Evolutionary conservation across 805 yeast species (phyloP).

Genomic region (Candida coquimbonensis): DNA sequence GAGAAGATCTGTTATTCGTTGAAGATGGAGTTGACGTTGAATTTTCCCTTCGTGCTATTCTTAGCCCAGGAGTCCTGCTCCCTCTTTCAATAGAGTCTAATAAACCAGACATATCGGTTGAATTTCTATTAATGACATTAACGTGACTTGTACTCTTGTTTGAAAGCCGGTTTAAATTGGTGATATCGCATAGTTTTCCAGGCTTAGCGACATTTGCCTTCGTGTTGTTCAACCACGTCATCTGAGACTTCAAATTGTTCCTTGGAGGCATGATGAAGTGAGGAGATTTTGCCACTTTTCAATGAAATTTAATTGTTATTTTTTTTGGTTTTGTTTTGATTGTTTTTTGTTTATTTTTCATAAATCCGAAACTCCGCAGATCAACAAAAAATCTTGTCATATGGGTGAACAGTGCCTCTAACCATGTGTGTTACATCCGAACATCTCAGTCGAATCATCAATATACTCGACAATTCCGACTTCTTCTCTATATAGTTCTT

Average conservation of each 20-base stretch:
- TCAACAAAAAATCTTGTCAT: no score
- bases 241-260: slow-evolving; percentile 23
- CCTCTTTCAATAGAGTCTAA: slow-evolving; percentile 9
- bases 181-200: slow-evolving; percentile 11
- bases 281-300: no score
- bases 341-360: background rate
- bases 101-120: slow-evolving; percentile 1
- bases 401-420: no score
- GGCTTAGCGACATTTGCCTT: slow-evolving; percentile 19
- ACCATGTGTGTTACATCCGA: no score
- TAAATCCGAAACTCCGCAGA: background rate
- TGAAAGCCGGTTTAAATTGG: background rate
- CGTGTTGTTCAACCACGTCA: slow-evolving; percentile 21
- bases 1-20: slow-evolving; percentile 10
- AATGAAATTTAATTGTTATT: no score
- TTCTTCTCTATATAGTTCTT: no score
- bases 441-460: no score
- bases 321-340: background rate
- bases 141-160: background rate
- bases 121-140: background rate
- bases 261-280: slow-evolving; percentile 11
- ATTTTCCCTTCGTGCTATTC: slow-evolving; percentile 17
- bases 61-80: slow-evolving; percentile 11
- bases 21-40: slow-evolving; percentile 6
- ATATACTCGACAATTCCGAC: no score